Percentiles rank a stretch among this genome's conserved stretches.
Conservation (phyloP, 2,329 filamentous ascomycete genomes). For the Monosporascus sp. region DNA sequence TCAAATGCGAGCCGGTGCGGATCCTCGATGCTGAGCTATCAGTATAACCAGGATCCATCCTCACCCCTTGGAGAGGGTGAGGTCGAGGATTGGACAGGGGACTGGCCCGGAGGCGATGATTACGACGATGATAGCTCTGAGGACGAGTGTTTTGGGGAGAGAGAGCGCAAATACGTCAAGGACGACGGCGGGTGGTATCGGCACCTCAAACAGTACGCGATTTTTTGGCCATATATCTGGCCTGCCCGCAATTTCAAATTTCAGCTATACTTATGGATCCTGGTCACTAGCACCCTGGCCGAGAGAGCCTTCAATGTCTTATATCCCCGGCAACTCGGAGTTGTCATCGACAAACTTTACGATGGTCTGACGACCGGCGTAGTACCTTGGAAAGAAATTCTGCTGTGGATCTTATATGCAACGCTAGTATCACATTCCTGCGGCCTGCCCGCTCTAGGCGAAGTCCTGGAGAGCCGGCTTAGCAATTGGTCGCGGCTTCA, state of each 20-base stretch:
- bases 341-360: constrained; percentile 26
- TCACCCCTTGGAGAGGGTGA: too few species aligned
- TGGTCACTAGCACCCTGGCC: background rate
- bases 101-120: background rate
- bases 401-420: constrained; percentile 1
- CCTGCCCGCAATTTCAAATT: constrained; percentile 26
- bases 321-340: constrained; percentile 27
- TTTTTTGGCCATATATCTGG: constrained; percentile 23
- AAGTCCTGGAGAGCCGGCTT: constrained; percentile 36
- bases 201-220: constrained; percentile 7
- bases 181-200: constrained; percentile 17
- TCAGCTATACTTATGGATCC: constrained; percentile 18
- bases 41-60: too few species aligned
- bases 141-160: background rate
- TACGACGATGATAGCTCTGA: background rate
- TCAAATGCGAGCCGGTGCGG: too few species aligned
- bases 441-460: background rate
- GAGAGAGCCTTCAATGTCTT: constrained; percentile 25
- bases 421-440: too few species aligned
- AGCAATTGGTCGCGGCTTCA: constrained; percentile 53
- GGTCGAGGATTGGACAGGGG: too few species aligned
- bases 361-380: constrained; percentile 2
- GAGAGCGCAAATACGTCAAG: constrained; percentile 16
- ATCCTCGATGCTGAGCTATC: too few species aligned
- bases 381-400: constrained; percentile 3